phyloP scores from a whole-genome alignment of 2,329 filamentous ascomycete genomes.

The Hypocrella siamensis region DNA sequence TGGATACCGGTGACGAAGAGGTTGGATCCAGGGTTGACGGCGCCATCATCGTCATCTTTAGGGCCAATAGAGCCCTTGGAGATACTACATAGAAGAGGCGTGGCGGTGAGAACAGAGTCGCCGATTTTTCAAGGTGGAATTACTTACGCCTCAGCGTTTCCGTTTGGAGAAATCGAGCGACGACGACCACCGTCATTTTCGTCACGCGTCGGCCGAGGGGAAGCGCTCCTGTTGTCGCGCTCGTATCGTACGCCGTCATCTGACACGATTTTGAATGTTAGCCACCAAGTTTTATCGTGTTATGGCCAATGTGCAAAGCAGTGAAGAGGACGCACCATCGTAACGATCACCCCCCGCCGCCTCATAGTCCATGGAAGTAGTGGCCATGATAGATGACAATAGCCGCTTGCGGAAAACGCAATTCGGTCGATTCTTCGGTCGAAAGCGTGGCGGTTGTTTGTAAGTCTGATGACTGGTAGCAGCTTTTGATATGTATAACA shows the following conservation, averaged over 20 bases:
- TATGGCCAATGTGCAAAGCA: too few relatives aligned
- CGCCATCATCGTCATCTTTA: conserved; percentile 55
- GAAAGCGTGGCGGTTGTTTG: too few relatives aligned
- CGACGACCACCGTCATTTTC: conserved; percentile 43
- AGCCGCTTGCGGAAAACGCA: too few relatives aligned
- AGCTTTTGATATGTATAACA: too few relatives aligned
- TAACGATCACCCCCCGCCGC: conserved; percentile 51
- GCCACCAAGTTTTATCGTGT: too few relatives aligned
- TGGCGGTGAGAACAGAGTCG: too few relatives aligned
- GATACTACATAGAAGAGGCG: conserved; percentile 18
- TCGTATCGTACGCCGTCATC: conserved; percentile 52
- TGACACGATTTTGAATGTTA: too few relatives aligned
- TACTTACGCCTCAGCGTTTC: conserved; percentile 21
- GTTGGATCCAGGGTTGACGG: conserved; percentile 88
- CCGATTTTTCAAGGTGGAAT: background rate
- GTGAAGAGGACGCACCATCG: conserved; percentile 39
- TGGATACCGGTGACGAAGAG: conserved; percentile 98
- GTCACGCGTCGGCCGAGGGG: conserved; percentile 44
- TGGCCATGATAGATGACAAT: conserved; percentile 37
- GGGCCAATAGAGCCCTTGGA: conserved; percentile 37
- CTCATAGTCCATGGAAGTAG: conserved; percentile 56
- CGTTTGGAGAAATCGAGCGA: conserved; percentile 45
- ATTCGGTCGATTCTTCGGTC: too few relatives aligned
- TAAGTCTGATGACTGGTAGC: too few relatives aligned
- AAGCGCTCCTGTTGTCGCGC: conserved; percentile 50